Evolutionary conservation across 1,284 basidiomycete species (phyloP), one percentile per base, ranked within the genome.

Genomic region (Microbotryum scabiosae): DNA sequence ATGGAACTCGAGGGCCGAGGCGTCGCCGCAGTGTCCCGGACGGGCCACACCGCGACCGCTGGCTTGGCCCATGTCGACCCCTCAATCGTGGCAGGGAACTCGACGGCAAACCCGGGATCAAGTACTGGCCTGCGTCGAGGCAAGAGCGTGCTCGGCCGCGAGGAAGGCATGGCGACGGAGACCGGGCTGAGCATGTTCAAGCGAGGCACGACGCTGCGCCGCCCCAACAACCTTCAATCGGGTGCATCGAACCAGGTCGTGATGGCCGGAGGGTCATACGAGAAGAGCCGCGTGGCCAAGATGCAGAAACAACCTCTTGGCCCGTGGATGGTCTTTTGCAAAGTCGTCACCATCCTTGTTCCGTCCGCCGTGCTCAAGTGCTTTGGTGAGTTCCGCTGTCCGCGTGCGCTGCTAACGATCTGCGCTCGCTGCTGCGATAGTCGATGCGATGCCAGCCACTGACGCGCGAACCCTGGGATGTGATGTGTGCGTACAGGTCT

Each of bases 321-420:
- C 62, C 82, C 84, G 28, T 98, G 93, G 93, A 96, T 97, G 85
- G 85, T 90, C 67, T 99, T 96, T 77, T 97, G 90, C 77, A 87
- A 86, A 74, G 72, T 92, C 65, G 71, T 97, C 62, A 99, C 94
- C 20, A 84, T 82, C 73, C 87, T 86, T 74, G 80, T 94, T 90
- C 56, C 80, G 90, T 54, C 61, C 9, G 57, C 61, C 7, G 25
- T 79, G 76, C 62, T 76, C 79, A 50, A 87, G 81, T 71, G 86
- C 84, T 87, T 73, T 63, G 85, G 80, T 57, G 36, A 25, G 73
- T 68, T 30, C 56, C 43, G 62, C 7, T 20, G 36, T 41, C 20
- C 32, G 21, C 51, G 48, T 41, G 36, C 36, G 20, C 26, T 28
- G 32, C 50, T 30, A 48, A 28, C 36, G n/a, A 12, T 36, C 25